Percentiles rank a stretch among this genome's conserved stretches.
These are phyloP conservation scores for Volvox africanus DNA, from an alignment of 139 green algal genomes.

Conservation along the genomic window DNA sequence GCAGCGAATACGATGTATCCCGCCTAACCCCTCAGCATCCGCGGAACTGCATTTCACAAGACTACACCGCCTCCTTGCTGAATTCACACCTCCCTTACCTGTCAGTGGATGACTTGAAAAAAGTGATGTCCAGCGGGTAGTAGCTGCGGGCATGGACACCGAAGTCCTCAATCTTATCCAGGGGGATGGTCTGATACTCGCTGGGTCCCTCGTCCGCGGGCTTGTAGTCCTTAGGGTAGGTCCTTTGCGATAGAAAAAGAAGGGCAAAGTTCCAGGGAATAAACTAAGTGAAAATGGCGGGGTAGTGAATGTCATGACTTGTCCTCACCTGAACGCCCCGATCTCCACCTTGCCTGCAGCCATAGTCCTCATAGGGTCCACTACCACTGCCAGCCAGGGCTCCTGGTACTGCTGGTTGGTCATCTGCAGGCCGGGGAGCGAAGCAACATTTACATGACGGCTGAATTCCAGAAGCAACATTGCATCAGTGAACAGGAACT, in stretches of 20 bases:
- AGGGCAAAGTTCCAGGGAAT: neutral
- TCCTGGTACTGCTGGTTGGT: constrained; percentile 94
- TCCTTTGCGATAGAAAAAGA: constrained; percentile 21
- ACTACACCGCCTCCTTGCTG: too few species aligned
- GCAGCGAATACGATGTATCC: too few species aligned
- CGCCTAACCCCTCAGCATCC: too few species aligned
- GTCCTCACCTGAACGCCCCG: constrained; percentile 83
- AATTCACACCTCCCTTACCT: neutral
- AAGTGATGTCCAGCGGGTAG: constrained; percentile 88
- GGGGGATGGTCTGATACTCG: constrained; percentile 98
- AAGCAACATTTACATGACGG: too few species aligned
- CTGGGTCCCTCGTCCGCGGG: constrained; percentile 81
- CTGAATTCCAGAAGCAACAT: too few species aligned
- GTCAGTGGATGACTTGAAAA: constrained; percentile 90
- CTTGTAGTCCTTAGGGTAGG: constrained; percentile 70
- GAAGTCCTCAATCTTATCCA: constrained; percentile 99
- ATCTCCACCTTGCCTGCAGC: constrained; percentile 97
- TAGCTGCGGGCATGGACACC: constrained; percentile 85
- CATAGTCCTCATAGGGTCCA: constrained; percentile 97
- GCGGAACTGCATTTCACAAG: too few species aligned
- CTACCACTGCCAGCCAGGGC: constrained; percentile 96
- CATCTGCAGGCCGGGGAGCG: constrained; percentile 52
- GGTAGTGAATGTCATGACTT: neutral
- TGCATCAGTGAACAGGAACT: too few species aligned
- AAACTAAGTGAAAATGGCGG: neutral